These are phyloP conservation scores for Populus nigra DNA, from an alignment of 345 rosid species.

Conservation along the genomic window DNA sequence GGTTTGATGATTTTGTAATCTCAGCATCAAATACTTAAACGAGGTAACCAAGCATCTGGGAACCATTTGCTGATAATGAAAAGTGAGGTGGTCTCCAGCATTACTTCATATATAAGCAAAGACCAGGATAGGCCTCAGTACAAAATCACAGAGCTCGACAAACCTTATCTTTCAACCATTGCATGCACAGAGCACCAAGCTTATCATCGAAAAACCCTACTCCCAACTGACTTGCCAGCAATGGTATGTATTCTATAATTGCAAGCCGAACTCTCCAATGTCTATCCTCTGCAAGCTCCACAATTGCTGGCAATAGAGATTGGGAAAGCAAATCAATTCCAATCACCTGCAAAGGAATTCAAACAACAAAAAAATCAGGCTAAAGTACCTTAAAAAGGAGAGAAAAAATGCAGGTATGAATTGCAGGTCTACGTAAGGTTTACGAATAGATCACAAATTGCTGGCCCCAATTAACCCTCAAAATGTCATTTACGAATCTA, in stretches of 20 bases:
- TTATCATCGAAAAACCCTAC: conserved; percentile 89
- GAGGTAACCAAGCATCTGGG: neutral
- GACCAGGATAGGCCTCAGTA: neutral
- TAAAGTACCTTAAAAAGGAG: neutral
- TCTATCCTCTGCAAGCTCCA: conserved; percentile 96
- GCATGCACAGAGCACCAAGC: conserved; percentile 96
- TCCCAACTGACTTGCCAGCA: conserved; percentile 91
- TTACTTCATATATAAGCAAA: neutral
- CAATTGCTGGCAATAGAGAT: conserved; percentile 90
- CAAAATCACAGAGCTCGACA: conserved; percentile 5
- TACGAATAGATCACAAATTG: neutral
- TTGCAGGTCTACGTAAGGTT: neutral
- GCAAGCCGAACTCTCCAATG: conserved; percentile 98
- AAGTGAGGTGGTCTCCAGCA: neutral
- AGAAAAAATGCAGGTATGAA: neutral
- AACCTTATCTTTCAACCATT: conserved; percentile 97
- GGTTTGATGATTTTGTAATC: neutral
- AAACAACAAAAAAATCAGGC: neutral
- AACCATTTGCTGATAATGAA: neutral
- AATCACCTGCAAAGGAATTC: conserved; percentile 57
- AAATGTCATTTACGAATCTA: neutral
- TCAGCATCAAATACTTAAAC: neutral
- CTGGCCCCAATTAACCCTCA: neutral
- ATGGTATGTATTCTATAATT: conserved; percentile 90
- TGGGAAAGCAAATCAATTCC: conserved; percentile 95